Evolutionary conservation across 116 monocot genomes (phyloP), one percentile per base, ranked within the genome.

Genomic region (Iris pallida): DNA sequence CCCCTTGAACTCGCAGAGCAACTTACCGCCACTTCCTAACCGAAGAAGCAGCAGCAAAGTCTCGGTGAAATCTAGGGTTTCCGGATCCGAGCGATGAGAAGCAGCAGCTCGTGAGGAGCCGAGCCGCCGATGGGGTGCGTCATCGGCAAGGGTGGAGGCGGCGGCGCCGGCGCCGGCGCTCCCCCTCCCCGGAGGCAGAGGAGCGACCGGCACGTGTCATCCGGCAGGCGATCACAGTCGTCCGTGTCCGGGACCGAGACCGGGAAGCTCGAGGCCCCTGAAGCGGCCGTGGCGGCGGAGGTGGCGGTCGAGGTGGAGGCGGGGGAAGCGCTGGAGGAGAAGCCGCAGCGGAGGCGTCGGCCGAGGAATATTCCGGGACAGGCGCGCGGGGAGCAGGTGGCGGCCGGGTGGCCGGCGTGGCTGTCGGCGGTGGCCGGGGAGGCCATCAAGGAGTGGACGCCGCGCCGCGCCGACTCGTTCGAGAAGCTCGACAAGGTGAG

Each of bases 371-470:
- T 53, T n/a, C 43, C 67, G 5, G 52, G 67, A 42, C 12, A 55
- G 41, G 53, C 8, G 53, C 52, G 53, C 42, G 80, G 79, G 17
- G 80, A 80, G 49, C 80, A 73, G 84, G 80, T 77, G 17, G 84
- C 80, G 2, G 84, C 84, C 2, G 84, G 84, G 7, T 84, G 84
- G 84, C 84, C 84, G 44, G 59, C 80, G 55, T 84, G 84, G 84
- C 77, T 84, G 53, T 73, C 84, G 7, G 73, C 72, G 12, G 80
- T 84, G 4, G 84, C 80, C 14, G 84, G 84, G 1, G 84, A 84
- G 65, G 84, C 84, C 66, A 84, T 84, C 46, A 73, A 77, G 20
- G 84, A 80, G 12, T 80, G 80, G 84, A 80, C 61, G 5, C 84
- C 84, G 16, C 80, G 84, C 12, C 69, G 84, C 4, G 84, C 84